A percentile compares a stretch with the other conserved stretches of the same genome.
Conservation (phyloP, 371 early-diverging fungal species). For the Mucor piriformis region DNA sequence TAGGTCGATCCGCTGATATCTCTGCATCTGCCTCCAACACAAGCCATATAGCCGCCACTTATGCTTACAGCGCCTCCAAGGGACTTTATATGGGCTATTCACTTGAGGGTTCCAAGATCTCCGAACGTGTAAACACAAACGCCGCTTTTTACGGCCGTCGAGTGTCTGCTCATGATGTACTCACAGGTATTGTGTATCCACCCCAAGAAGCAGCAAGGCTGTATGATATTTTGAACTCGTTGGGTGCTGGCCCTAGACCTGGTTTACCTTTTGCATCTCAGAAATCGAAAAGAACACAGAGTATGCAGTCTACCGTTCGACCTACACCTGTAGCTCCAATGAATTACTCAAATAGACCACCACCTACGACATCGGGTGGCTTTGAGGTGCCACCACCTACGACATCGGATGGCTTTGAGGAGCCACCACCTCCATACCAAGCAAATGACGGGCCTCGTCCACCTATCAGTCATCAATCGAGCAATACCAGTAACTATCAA, state of each 20-base stretch:
- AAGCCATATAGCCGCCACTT: constrained; percentile 43
- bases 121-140: constrained; percentile 43
- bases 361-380: neutral
- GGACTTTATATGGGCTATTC: constrained; percentile 44
- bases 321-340: too few relatives aligned
- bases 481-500: neutral
- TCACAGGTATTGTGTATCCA: constrained; percentile 30
- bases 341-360: too few relatives aligned
- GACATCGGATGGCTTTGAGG: constrained; percentile 4
- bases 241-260: constrained; percentile 36
- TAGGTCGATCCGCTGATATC: constrained; percentile 37
- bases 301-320: neutral
- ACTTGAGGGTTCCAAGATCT: constrained; percentile 44
- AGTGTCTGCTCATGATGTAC: constrained; percentile 37
- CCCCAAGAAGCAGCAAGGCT: constrained; percentile 30
- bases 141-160: constrained; percentile 39
- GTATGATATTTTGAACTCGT: constrained; percentile 27
- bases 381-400: constrained; percentile 15
- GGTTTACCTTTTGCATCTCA: constrained; percentile 23
- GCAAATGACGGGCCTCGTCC: neutral
- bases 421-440: constrained; percentile 23
- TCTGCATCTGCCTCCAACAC: constrained; percentile 31
- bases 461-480: neutral
- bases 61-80: constrained; percentile 44
- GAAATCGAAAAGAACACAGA: neutral